A percentile compares a stretch with the other conserved stretches of the same genome.
These are phyloP conservation scores for Stylonectria norvegica DNA, from an alignment of 2,329 filamentous ascomycete genomes.

Conservation along the genomic window DNA sequence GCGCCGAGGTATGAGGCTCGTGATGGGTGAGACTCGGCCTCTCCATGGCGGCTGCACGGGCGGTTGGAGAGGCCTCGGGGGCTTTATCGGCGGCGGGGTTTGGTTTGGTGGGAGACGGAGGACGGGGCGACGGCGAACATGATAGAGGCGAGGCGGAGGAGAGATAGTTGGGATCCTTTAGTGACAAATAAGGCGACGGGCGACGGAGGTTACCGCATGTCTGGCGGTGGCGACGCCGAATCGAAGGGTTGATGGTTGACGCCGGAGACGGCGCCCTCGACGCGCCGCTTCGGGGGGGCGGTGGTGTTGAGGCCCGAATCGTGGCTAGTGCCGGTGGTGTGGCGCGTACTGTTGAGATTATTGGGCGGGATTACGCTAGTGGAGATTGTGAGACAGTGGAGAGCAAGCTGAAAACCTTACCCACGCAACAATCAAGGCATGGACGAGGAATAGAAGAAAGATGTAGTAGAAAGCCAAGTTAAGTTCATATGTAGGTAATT, in stretches of 20 bases:
- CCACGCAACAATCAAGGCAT: too few species aligned
- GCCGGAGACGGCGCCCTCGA: conserved; percentile 9
- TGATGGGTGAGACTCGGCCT: conserved; percentile 21
- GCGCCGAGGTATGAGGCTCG: conserved; percentile 30
- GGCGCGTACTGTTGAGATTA: too few species aligned
- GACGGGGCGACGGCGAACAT: conserved; percentile 3
- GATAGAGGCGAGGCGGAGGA: conserved; percentile 1
- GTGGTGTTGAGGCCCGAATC: conserved; percentile 13
- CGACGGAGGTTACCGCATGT: not conserved
- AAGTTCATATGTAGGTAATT: too few species aligned
- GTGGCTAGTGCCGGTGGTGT: too few species aligned
- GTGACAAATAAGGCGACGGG: not conserved
- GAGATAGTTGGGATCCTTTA: not conserved
- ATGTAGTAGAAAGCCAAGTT: too few species aligned
- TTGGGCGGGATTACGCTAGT: too few species aligned
- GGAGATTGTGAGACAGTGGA: too few species aligned
- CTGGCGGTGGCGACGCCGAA: not conserved
- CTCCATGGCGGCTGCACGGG: conserved; percentile 22
- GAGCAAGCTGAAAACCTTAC: too few species aligned
- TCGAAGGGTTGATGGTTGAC: not conserved
- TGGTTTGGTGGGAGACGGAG: conserved; percentile 5
- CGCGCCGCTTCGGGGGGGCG: conserved; percentile 15
- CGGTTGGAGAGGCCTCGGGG: conserved; percentile 18
- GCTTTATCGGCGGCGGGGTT: conserved; percentile 10
- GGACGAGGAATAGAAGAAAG: too few species aligned